Percentiles rank a stretch among this genome's conserved stretches.
Conservation (phyloP, 805 yeast species). For the Tetrapisispora nanseiensis region DNA sequence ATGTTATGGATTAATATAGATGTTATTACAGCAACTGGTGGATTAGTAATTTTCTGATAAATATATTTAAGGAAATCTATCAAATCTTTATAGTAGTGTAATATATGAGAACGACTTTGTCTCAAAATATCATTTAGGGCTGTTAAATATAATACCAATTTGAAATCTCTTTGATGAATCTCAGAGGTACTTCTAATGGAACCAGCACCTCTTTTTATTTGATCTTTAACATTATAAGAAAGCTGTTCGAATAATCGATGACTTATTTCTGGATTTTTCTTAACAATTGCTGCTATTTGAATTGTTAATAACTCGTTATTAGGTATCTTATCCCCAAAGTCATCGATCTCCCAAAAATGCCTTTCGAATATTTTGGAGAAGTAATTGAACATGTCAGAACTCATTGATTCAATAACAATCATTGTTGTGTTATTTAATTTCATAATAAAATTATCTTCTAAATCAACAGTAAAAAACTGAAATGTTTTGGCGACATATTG, state of each 20-base stretch:
- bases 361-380: slow-evolving; percentile 33
- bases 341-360: slow-evolving; percentile 39
- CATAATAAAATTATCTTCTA: slow-evolving; percentile 29
- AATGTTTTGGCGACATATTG: slow-evolving; percentile 51
- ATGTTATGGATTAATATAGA: slow-evolving; percentile 60
- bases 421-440: slow-evolving; percentile 38
- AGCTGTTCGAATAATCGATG: slow-evolving; percentile 19
- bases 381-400: slow-evolving; percentile 42
- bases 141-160: slow-evolving; percentile 59
- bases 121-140: slow-evolving; percentile 62
- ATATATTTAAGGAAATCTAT: slow-evolving; percentile 28
- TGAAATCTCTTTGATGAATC: slow-evolving; percentile 66
- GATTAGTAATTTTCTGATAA: slow-evolving; percentile 31
- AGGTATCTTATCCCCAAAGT: slow-evolving; percentile 48
- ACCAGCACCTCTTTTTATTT: slow-evolving; percentile 77
- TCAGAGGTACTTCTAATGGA: slow-evolving; percentile 54
- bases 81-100: slow-evolving; percentile 38
- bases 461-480: slow-evolving; percentile 47
- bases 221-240: slow-evolving; percentile 45
- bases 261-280: slow-evolving; percentile 36
- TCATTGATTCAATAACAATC: slow-evolving; percentile 47
- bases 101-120: slow-evolving; percentile 47
- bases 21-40: slow-evolving; percentile 49
- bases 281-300: slow-evolving; percentile 61
- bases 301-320: slow-evolving; percentile 61